These are phyloP conservation scores for Suhomyces anneliseae DNA, from an alignment of 1,139 yeast species.

Conservation along the genomic window DNA sequence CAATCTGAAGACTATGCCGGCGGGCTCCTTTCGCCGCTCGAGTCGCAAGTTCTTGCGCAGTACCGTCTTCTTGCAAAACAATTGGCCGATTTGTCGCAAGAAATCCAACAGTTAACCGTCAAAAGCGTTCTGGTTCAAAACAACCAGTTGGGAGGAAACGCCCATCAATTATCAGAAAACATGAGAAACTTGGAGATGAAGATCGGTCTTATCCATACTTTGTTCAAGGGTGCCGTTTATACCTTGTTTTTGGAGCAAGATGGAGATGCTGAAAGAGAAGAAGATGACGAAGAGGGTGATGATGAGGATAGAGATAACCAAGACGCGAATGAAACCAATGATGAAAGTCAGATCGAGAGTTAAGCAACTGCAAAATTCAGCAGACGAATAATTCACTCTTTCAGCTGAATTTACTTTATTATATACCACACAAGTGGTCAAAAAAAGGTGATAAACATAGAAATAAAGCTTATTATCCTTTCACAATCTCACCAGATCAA, in stretches of 20 bases:
- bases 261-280: neutral
- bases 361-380: no score
- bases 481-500: no score
- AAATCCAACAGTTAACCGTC: constrained; percentile 31
- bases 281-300: neutral
- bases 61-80: constrained; percentile 50
- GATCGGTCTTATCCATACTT: constrained; percentile 63
- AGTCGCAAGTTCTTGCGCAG: constrained; percentile 42
- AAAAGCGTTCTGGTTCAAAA: constrained; percentile 6
- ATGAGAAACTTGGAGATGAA: constrained; percentile 61
- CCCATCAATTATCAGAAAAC: constrained; percentile 42
- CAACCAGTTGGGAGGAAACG: constrained; percentile 15
- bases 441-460: no score
- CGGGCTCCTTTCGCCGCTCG: constrained; percentile 35
- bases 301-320: neutral
- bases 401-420: no score
- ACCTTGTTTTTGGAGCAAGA: constrained; percentile 50
- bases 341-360: no score
- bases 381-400: no score
- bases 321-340: neutral
- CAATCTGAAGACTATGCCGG: constrained; percentile 28
- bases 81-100: constrained; percentile 34
- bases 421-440: no score
- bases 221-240: constrained; percentile 70
- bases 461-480: no score